phyloP scores from a whole-genome alignment of 208 protist species.

The Leishmania major region DNA sequence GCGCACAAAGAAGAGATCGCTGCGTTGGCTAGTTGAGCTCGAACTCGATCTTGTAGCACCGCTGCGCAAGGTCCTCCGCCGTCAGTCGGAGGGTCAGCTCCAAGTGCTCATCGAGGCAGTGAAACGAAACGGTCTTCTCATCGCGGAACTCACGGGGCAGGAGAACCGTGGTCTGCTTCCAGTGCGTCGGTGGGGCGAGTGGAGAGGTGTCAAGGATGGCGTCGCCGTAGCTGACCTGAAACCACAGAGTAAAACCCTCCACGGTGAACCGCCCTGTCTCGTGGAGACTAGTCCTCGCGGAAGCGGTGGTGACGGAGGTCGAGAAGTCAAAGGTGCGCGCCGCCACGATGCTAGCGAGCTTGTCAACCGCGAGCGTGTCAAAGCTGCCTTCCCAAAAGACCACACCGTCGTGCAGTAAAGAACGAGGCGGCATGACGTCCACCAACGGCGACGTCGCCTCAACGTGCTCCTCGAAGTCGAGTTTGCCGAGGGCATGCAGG shows the following conservation, averaged over 20 bases:
- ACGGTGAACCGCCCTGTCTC: constrained; percentile 25
- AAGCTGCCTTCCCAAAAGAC: constrained; percentile 43
- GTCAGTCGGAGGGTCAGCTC: constrained; percentile 38
- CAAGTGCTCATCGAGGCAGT: constrained; percentile 22
- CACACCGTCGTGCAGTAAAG: constrained; percentile 55
- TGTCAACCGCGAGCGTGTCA: constrained; percentile 27
- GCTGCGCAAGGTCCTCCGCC: constrained; percentile 29
- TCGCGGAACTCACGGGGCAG: constrained; percentile 50
- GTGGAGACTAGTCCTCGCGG: constrained; percentile 13
- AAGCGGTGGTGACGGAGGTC: constrained; percentile 7
- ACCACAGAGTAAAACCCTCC: constrained; percentile 83
- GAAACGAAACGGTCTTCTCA: constrained; percentile 42
- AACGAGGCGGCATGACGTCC: constrained; percentile 47
- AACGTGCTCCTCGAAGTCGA: constrained; percentile 58
- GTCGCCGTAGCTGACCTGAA: constrained; percentile 56
- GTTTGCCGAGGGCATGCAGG: constrained; percentile 39
- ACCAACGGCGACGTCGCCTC: constrained; percentile 54
- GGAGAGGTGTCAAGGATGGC: constrained; percentile 62
- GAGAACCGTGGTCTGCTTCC: constrained; percentile 89
- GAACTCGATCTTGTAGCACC: constrained; percentile 66
- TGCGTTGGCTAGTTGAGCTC: constrained; percentile 39
- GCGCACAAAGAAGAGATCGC: neutral
- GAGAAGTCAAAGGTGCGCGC: constrained; percentile 43
- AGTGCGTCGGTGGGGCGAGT: constrained; percentile 68
- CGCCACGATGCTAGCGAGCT: constrained; percentile 23